Percentiles rank a stretch among this genome's conserved stretches.
Evolutionary conservation across 2,329 filamentous ascomycete species (phyloP).

Genomic region (Graphiopsis chlorocephala): DNA sequence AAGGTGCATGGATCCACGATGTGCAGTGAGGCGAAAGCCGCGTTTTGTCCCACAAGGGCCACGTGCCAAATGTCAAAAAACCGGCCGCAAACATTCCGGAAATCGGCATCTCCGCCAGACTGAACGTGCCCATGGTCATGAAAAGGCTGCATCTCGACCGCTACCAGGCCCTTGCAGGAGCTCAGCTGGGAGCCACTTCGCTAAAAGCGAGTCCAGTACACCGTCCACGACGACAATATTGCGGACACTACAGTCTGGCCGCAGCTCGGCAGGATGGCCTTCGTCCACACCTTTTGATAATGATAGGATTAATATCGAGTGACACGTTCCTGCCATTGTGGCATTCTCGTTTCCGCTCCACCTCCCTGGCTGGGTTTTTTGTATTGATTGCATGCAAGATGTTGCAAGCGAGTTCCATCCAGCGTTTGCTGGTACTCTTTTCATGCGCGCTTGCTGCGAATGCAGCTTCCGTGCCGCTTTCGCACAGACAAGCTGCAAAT

Average conservation of each 20-base stretch:
- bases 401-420: neutral
- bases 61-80: neutral
- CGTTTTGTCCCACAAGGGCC: neutral
- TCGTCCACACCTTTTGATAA: neutral
- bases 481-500: conserved; percentile 4
- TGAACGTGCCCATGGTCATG: neutral
- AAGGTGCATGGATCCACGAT: neutral
- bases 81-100: neutral
- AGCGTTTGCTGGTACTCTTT: neutral
- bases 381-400: neutral
- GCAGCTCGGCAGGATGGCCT: neutral
- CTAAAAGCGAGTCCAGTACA: neutral
- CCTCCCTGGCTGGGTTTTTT: neutral
- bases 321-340: neutral
- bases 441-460: neutral
- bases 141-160: neutral
- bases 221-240: neutral
- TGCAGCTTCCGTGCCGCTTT: neutral
- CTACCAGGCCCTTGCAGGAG: neutral
- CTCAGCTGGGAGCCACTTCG: conserved; percentile 2
- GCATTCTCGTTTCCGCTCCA: neutral
- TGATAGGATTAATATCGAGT: neutral
- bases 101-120: neutral
- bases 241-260: conserved; percentile 4
- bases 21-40: neutral